phyloP scores from a whole-genome alignment of 768 basidiomycete genomes.

The Tylopilus subfusipes region DNA sequence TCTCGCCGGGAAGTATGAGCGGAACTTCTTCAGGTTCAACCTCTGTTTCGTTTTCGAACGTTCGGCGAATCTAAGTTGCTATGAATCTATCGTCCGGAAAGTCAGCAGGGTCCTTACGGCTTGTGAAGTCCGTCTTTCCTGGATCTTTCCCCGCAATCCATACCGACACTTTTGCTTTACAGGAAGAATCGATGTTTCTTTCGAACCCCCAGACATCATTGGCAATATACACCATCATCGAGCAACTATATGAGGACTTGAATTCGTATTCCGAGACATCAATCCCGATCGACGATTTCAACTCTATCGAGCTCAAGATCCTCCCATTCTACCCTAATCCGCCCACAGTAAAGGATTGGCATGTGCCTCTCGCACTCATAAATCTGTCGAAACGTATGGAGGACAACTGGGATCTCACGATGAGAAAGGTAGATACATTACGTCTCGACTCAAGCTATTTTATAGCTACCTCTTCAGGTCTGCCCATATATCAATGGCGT shows the following conservation, averaged over 20 bases:
- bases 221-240: slow-evolving; percentile 77
- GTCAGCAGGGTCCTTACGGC: slow-evolving; percentile 82
- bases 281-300: slow-evolving; percentile 86
- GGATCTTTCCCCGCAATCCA: neutral
- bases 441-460: neutral
- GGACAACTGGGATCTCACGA: slow-evolving; percentile 95
- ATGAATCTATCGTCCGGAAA: slow-evolving; percentile 94
- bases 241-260: slow-evolving; percentile 95
- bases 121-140: slow-evolving; percentile 71
- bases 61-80: slow-evolving; percentile 87
- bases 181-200: slow-evolving; percentile 90
- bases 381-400: slow-evolving; percentile 78
- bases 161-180: slow-evolving; percentile 3
- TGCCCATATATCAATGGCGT: slow-evolving; percentile 84
- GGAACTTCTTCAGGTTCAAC: slow-evolving; percentile 92
- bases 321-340: slow-evolving; percentile 98
- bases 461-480: slow-evolving; percentile 38
- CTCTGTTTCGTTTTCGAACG: slow-evolving; percentile 95
- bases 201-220: slow-evolving; percentile 67
- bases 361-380: slow-evolving; percentile 89
- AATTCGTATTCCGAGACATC: slow-evolving; percentile 98
- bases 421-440: slow-evolving; percentile 63
- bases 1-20: slow-evolving; percentile 68
- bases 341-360: slow-evolving; percentile 86
- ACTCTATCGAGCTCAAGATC: slow-evolving; percentile 92